phyloP scores from a whole-genome alignment of 176 grass and related monocot species.

The Phragmites australis region DNA sequence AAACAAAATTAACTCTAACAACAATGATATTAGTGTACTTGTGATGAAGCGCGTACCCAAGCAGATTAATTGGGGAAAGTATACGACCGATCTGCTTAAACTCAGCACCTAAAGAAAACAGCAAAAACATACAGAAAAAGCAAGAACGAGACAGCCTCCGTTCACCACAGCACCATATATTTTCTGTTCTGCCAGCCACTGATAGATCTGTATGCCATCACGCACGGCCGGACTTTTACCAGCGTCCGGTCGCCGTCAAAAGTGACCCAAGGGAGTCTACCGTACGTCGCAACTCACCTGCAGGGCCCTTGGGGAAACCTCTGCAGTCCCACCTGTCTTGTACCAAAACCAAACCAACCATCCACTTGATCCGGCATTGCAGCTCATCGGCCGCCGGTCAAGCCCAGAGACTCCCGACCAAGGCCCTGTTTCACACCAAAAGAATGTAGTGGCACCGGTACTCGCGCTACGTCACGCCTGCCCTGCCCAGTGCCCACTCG shows the following conservation, averaged over 20 bases:
- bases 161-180: background rate
- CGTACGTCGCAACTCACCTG: too few relatives aligned
- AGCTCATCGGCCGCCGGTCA: background rate
- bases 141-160: background rate
- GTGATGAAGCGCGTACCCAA: background rate
- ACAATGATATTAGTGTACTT: background rate
- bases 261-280: too few relatives aligned
- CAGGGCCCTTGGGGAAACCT: background rate
- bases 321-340: constrained; percentile 17
- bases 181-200: background rate
- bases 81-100: background rate
- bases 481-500: too few relatives aligned
- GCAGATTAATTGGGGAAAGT: background rate
- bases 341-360: too few relatives aligned
- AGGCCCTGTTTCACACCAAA: too few relatives aligned
- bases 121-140: background rate
- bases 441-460: too few relatives aligned
- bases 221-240: background rate
- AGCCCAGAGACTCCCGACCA: too few relatives aligned
- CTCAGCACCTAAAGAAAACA: background rate
- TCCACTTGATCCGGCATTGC: too few relatives aligned
- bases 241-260: background rate
- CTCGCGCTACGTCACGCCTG: too few relatives aligned
- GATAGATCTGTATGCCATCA: background rate
- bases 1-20: too few relatives aligned